phyloP scores from a whole-genome alignment of 1,139 yeast genomes.

The Candida tunisiensis region DNA sequence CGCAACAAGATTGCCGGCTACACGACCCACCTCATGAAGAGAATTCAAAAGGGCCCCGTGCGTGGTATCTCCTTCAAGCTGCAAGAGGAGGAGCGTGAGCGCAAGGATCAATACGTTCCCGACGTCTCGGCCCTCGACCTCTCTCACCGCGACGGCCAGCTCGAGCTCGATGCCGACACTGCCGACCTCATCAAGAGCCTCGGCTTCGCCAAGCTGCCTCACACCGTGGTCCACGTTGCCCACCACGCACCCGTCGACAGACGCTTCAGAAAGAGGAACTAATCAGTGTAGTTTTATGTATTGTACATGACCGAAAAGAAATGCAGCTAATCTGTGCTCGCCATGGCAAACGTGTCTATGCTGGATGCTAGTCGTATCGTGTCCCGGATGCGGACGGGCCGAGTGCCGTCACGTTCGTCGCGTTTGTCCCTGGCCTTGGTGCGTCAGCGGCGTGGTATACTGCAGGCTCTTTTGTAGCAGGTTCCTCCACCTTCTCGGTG shows the following conservation, averaged over 20 bases:
- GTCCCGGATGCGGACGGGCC: no score
- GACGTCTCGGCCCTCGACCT: slow-evolving; percentile 99
- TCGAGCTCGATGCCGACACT: slow-evolving; percentile 97
- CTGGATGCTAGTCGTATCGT: no score
- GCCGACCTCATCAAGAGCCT: slow-evolving; percentile 90
- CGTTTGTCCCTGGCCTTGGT: no score
- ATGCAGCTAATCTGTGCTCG: background rate
- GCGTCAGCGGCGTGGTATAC: no score
- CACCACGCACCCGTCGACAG: slow-evolving; percentile 83
- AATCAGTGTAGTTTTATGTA: slow-evolving; percentile 14
- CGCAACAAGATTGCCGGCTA: slow-evolving; percentile 99
- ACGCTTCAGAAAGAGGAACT: slow-evolving; percentile 93
- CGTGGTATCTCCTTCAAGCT: slow-evolving; percentile 99
- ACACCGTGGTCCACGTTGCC: slow-evolving; percentile 82
- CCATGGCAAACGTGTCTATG: no score
- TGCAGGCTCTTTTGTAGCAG: no score
- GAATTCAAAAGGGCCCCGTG: slow-evolving; percentile 99
- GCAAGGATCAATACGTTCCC: slow-evolving; percentile 99
- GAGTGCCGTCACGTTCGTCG: no score
- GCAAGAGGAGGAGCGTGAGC: slow-evolving; percentile 99
- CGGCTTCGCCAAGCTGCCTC: slow-evolving; percentile 84
- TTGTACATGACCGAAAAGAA: background rate
- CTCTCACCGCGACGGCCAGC: slow-evolving; percentile 89
- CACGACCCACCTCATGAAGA: slow-evolving; percentile 99
- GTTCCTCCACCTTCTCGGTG: no score